Conservation (phyloP, 257 asterid genomes). For the Cinchona pubescens region DNA sequence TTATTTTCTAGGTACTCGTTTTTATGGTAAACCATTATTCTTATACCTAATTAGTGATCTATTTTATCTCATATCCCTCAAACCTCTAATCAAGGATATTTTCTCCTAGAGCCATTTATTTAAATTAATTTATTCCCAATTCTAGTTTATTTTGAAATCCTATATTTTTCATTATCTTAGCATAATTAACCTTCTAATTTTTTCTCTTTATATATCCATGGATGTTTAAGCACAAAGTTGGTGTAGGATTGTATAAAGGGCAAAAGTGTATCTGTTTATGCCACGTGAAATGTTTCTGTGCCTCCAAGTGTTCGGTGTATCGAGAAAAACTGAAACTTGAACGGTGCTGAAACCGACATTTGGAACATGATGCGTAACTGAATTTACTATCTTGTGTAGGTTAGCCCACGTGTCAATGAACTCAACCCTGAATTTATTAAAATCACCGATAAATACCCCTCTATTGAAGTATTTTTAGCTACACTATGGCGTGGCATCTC, state of each 20-base stretch:
- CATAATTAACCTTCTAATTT: neutral
- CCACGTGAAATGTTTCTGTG: neutral
- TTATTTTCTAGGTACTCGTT: neutral
- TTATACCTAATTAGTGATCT: neutral
- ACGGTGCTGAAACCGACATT: conserved; percentile 14
- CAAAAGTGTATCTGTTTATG: neutral
- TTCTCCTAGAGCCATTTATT: neutral
- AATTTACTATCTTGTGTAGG: conserved; percentile 5
- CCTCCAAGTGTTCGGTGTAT: neutral
- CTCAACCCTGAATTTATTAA: neutral
- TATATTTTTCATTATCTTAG: neutral
- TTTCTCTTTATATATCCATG: neutral
- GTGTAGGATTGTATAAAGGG: neutral
- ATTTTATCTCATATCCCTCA: neutral
- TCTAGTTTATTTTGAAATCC: neutral
- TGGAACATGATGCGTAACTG: neutral
- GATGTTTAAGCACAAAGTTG: neutral
- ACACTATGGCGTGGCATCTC: neutral
- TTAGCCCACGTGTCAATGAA: neutral
- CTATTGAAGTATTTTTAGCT: neutral
- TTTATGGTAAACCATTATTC: neutral
- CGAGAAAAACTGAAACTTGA: neutral
- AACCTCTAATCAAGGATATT: neutral
- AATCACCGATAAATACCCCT: neutral
- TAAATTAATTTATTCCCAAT: neutral